Conservation (phyloP, 2,329 filamentous ascomycete genomes). For the Bimuria novae-zelandiae region DNA sequence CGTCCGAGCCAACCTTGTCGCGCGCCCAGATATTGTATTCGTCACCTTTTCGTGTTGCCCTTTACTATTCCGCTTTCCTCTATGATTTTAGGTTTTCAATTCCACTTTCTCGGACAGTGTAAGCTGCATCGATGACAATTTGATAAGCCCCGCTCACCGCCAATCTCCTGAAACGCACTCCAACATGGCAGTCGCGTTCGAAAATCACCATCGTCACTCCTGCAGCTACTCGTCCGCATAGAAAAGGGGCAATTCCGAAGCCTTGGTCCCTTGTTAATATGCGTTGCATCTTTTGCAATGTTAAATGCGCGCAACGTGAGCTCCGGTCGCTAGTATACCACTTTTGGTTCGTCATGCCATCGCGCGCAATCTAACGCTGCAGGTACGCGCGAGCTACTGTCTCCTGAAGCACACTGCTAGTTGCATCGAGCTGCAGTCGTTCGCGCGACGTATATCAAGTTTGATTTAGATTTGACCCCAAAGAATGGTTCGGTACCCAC, state of each 20-base stretch:
- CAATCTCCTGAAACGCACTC: background rate
- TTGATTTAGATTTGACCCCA: background rate
- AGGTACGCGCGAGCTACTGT: slow-evolving; percentile 13
- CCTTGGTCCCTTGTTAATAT: background rate
- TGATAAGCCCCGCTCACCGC: background rate
- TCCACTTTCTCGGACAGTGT: too few relatives aligned
- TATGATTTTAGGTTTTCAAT: too few relatives aligned
- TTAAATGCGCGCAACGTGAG: background rate
- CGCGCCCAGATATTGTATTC: slow-evolving; percentile 6
- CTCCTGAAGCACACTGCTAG: slow-evolving; percentile 7
- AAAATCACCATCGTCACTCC: background rate
- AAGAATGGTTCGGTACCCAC: background rate
- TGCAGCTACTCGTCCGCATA: background rate
- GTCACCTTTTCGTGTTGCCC: background rate
- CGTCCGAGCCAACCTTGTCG: slow-evolving; percentile 6
- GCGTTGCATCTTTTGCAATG: background rate
- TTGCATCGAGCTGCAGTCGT: background rate
- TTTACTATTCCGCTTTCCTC: background rate
- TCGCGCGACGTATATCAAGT: background rate
- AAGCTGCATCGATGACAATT: too few relatives aligned
- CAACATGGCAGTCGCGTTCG: background rate
- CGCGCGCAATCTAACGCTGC: slow-evolving; percentile 13
- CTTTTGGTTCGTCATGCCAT: background rate
- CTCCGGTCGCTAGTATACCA: background rate
- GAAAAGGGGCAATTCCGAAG: slow-evolving; percentile 3